These are phyloP conservation scores for Penicillium expansum DNA, from an alignment of 2,329 filamentous ascomycete species.

Conservation along the genomic window DNA sequence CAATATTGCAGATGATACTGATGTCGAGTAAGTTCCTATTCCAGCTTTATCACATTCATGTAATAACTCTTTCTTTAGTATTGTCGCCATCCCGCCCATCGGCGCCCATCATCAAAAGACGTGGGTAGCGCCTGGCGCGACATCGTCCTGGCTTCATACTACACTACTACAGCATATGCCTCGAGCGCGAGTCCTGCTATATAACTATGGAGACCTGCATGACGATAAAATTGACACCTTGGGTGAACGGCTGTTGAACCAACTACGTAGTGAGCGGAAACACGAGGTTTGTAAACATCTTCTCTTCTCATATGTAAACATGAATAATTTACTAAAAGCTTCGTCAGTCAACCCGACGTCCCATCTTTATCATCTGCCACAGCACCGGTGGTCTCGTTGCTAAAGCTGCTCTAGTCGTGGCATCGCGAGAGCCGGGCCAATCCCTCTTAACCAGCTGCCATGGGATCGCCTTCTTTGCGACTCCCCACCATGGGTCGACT, in stretches of 20 bases:
- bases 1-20: conserved; percentile 13
- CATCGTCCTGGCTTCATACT: conserved; percentile 28
- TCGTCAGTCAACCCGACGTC: conserved; percentile 38
- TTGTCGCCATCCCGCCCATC: conserved; percentile 37
- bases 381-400: conserved; percentile 61
- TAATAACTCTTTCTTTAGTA: conserved; percentile 20
- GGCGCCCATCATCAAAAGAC: conserved; percentile 31
- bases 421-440: conserved; percentile 27
- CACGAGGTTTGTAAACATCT: conserved; percentile 13
- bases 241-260: conserved; percentile 26
- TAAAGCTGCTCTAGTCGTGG: conserved; percentile 53
- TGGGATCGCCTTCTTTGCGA: conserved; percentile 61
- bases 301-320: neutral
- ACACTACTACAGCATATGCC: conserved; percentile 23
- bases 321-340: neutral
- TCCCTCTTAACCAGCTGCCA: conserved; percentile 57
- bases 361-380: conserved; percentile 60
- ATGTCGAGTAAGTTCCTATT: conserved; percentile 29
- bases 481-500: conserved; percentile 62
- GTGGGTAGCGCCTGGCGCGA: conserved; percentile 25
- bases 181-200: conserved; percentile 29
- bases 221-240: conserved; percentile 29
- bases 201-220: conserved; percentile 28
- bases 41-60: neutral
- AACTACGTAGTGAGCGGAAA: conserved; percentile 24